phyloP scores from a whole-genome alignment of 2,329 filamentous ascomycete genomes.

The Colletotrichum sp. region DNA sequence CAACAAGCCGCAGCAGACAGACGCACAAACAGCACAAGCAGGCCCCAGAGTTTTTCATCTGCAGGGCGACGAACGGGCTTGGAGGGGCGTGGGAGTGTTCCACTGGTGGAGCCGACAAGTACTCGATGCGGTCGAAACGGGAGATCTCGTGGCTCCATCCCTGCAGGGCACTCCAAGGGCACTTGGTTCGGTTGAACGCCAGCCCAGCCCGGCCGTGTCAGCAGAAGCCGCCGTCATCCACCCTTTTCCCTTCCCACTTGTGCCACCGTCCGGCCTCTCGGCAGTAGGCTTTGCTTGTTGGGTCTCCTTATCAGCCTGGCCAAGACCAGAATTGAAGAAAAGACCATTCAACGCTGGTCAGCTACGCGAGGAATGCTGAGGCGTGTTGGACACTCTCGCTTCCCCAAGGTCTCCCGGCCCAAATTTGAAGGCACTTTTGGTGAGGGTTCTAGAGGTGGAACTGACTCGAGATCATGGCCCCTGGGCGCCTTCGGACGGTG shows the following conservation, averaged over 20 bases:
- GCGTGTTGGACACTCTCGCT: neutral
- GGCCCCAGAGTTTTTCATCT: conserved; percentile 11
- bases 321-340: neutral
- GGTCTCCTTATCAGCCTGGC: neutral
- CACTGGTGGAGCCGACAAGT: conserved; percentile 17
- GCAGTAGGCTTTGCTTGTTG: conserved; percentile 6
- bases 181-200: conserved; percentile 22
- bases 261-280: conserved; percentile 8
- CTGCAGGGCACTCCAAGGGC: conserved; percentile 22
- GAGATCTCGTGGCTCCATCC: conserved; percentile 26
- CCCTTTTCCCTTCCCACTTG: conserved; percentile 5
- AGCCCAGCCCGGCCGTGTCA: conserved; percentile 14
- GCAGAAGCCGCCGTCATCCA: conserved; percentile 9
- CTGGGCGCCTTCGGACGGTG: conserved; percentile 20
- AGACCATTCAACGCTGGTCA: neutral
- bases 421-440: neutral
- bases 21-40: conserved; percentile 13
- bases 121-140: conserved; percentile 24
- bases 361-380: neutral
- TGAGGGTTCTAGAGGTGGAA: neutral
- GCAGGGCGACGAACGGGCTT: conserved; percentile 9
- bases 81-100: conserved; percentile 19
- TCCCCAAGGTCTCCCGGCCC: neutral
- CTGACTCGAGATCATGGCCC: conserved; percentile 19
- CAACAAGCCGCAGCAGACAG: neutral